Conservation (phyloP, 257 asterid species). For the Thymus mandschuricus region DNA sequence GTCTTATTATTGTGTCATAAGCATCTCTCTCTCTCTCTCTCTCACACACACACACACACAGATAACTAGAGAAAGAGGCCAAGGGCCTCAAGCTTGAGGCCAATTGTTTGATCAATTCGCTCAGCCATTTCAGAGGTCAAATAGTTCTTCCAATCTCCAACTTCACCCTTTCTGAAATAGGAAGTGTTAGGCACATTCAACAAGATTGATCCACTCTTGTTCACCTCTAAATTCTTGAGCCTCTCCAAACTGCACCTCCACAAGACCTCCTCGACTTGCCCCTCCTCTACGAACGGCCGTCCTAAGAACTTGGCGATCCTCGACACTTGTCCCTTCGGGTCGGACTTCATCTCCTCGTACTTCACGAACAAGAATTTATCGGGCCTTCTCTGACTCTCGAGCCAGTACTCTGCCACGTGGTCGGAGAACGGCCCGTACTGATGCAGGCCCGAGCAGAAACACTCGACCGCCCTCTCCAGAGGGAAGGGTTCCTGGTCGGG, state of each 20-base stretch:
- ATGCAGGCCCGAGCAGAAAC: constrained; percentile 12
- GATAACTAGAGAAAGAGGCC: constrained; percentile 2
- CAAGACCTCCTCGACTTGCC: constrained; percentile 8
- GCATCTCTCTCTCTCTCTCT: no score
- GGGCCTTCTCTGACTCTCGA: constrained; percentile 10
- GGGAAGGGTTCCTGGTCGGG: constrained; percentile 8
- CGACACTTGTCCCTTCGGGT: not conserved
- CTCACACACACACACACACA: not conserved
- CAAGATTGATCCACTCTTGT: constrained; percentile 6
- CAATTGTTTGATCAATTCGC: not conserved
- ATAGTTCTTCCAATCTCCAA: constrained; percentile 31
- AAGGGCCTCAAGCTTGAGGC: constrained; percentile 11
- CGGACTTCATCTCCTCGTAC: constrained; percentile 21
- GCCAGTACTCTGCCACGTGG: constrained; percentile 26
- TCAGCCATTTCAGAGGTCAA: constrained; percentile 23
- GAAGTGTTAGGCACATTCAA: constrained; percentile 10
- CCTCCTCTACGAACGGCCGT: constrained; percentile 6
- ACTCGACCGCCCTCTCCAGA: not conserved
- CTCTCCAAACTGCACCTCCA: constrained; percentile 27
- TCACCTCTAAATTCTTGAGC: constrained; percentile 27
- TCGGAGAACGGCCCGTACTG: constrained; percentile 20
- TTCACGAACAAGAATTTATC: constrained; percentile 18
- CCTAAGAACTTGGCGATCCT: constrained; percentile 25
- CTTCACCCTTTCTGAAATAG: constrained; percentile 29
- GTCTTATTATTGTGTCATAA: no score